Conservation (phyloP, 2,329 filamentous ascomycete genomes). For the Fonsecaea multimorphosa region DNA sequence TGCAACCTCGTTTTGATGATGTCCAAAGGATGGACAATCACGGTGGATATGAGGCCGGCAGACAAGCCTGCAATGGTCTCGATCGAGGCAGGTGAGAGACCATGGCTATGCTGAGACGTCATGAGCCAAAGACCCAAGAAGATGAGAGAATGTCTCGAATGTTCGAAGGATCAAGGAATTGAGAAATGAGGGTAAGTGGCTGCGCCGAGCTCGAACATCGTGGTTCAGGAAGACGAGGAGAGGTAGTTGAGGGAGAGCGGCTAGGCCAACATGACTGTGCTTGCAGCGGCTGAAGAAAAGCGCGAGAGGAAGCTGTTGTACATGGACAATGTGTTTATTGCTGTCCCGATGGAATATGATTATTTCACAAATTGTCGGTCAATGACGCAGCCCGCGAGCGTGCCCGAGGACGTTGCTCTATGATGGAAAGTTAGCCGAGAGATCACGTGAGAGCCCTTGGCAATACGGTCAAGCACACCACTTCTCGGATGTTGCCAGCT, state of each 20-base stretch:
- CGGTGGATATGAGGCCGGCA: slow-evolving; percentile 83
- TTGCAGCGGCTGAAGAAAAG: background rate
- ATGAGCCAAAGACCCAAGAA: slow-evolving; percentile 22
- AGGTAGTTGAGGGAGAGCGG: background rate
- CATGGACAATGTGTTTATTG: background rate
- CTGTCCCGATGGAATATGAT: background rate
- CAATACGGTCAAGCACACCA: background rate
- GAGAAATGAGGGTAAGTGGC: slow-evolving; percentile 35
- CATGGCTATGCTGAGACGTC: slow-evolving; percentile 55
- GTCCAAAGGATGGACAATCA: slow-evolving; percentile 89
- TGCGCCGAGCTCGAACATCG: slow-evolving; percentile 36
- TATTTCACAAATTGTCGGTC: background rate
- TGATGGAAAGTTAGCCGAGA: background rate
- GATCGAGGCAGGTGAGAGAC: slow-evolving; percentile 76
- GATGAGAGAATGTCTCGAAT: background rate
- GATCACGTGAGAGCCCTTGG: background rate
- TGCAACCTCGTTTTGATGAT: slow-evolving; percentile 96
- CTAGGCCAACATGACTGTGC: background rate
- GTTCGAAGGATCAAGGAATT: slow-evolving; percentile 15
- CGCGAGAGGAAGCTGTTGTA: background rate
- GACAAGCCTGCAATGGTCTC: slow-evolving; percentile 90
- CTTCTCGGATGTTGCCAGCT: background rate
- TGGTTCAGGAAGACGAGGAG: slow-evolving; percentile 18
- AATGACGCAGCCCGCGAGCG: background rate
- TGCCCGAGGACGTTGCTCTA: background rate